Percentiles rank a stretch among this genome's conserved stretches.
Evolutionary conservation across 2,329 filamentous ascomycete genomes (phyloP).

Genomic region (Juglanconis sp.): DNA sequence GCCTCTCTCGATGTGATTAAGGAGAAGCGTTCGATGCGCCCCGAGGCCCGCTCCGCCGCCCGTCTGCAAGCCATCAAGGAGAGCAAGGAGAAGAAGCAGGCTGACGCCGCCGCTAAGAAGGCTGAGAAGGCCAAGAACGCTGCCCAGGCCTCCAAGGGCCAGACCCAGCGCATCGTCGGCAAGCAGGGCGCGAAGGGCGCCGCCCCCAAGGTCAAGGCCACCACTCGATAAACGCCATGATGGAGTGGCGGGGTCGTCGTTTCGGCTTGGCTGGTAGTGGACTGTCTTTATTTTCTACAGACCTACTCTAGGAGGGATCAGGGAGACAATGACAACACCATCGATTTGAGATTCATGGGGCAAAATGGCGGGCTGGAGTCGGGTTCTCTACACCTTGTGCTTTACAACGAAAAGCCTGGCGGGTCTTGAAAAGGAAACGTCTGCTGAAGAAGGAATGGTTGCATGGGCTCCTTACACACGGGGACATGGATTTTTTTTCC

Average conservation of each 20-base stretch:
- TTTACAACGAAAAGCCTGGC: slow-evolving; percentile 16
- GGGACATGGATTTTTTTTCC: slow-evolving; percentile 18
- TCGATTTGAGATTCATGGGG: slow-evolving; percentile 17
- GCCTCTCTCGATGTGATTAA: slow-evolving; percentile 99
- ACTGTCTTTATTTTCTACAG: slow-evolving; percentile 6
- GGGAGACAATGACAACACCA: slow-evolving; percentile 1
- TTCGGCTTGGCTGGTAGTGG: slow-evolving; percentile 13
- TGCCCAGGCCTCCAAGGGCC: slow-evolving; percentile 69
- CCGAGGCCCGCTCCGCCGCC: slow-evolving; percentile 90
- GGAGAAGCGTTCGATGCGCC: slow-evolving; percentile 92
- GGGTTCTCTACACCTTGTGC: slow-evolving; percentile 20
- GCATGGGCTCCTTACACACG: slow-evolving; percentile 26
- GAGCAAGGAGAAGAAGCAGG: slow-evolving; percentile 97
- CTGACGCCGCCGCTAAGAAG: slow-evolving; percentile 89
- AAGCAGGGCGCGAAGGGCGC: slow-evolving; percentile 98
- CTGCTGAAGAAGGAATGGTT: slow-evolving; percentile 22
- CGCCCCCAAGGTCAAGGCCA: slow-evolving; percentile 78
- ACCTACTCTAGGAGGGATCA: slow-evolving; percentile 5
- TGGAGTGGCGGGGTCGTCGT: background rate
- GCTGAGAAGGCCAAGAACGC: slow-evolving; percentile 97
- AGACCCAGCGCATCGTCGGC: slow-evolving; percentile 77
- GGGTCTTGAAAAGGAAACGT: slow-evolving; percentile 16
- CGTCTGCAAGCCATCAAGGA: slow-evolving; percentile 90
- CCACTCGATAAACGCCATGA: slow-evolving; percentile 66
- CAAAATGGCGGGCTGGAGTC: slow-evolving; percentile 19